phyloP scores from a whole-genome alignment of 1,139 yeast genomes.

The Debaryomyces nepalensis region DNA sequence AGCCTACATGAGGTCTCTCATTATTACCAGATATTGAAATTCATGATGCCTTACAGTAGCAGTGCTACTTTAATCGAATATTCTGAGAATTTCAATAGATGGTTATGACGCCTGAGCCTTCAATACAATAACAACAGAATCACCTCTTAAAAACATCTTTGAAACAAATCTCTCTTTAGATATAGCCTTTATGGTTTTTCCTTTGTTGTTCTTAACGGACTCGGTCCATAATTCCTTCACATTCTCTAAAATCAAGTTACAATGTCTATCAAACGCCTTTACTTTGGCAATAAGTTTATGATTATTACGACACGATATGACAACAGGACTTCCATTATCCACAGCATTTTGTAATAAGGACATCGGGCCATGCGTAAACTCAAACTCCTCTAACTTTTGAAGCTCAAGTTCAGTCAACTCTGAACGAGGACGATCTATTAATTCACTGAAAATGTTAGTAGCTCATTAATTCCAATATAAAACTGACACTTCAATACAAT shows the following conservation, averaged over 20 bases:
- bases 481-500: neutral
- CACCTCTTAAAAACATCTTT: conserved; percentile 93
- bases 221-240: conserved; percentile 94
- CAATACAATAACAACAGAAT: conserved; percentile 85
- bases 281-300: conserved; percentile 89
- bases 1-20: too few relatives aligned
- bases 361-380: conserved; percentile 90
- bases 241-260: conserved; percentile 89
- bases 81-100: neutral
- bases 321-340: conserved; percentile 71
- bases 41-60: too few relatives aligned
- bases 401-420: conserved; percentile 84
- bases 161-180: conserved; percentile 85
- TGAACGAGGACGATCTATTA: conserved; percentile 71
- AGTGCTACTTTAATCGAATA: too few relatives aligned
- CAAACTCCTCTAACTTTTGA: conserved; percentile 84
- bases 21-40: too few relatives aligned
- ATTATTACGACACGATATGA: conserved; percentile 89
- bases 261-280: conserved; percentile 94
- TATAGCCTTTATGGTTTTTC: conserved; percentile 71
- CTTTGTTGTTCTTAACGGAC: conserved; percentile 62
- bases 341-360: conserved; percentile 83
- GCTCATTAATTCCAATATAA: neutral
- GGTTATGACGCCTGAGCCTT: conserved; percentile 38
- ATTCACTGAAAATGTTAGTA: conserved; percentile 51